phyloP scores from a whole-genome alignment of 108 stramenopile species.

The Halocafeteria seosinensis region DNA sequence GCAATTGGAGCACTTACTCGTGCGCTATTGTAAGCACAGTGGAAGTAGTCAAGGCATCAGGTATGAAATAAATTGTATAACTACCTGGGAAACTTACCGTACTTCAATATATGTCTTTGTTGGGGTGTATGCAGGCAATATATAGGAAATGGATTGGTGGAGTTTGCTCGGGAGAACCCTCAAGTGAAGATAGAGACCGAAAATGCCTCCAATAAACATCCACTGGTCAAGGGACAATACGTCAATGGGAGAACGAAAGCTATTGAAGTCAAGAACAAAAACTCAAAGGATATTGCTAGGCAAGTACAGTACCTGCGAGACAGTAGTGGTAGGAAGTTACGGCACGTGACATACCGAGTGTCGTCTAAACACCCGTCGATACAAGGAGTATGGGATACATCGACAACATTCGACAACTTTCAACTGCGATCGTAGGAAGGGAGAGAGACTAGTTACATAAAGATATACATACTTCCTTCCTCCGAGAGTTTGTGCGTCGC shows the following conservation, averaged over 20 bases:
- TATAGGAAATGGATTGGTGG: neutral
- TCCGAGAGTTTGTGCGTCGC: too few species aligned
- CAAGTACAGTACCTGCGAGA: neutral
- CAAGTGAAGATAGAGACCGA: neutral
- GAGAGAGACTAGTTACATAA: too few species aligned
- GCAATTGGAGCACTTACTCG: constrained; percentile 6
- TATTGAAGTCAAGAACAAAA: neutral
- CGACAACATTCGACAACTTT: neutral
- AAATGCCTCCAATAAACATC: neutral
- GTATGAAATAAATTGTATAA: too few species aligned
- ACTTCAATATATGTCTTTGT: too few species aligned
- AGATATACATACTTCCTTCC: too few species aligned
- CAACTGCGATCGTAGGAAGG: too few species aligned
- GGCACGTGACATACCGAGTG: neutral
- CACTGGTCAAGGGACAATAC: neutral
- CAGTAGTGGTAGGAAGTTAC: neutral
- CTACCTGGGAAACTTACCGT: too few species aligned
- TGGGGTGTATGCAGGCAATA: neutral
- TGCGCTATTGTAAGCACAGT: constrained; percentile 9
- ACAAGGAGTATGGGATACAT: neutral
- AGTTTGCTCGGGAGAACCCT: neutral
- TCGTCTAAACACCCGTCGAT: neutral
- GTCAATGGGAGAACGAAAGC: neutral
- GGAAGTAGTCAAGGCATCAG: constrained; percentile 12
- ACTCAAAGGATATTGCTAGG: neutral